Evolutionary conservation across 495 filamentous ascomycete species (phyloP).

Genomic region (Penicillium subrubescens): DNA sequence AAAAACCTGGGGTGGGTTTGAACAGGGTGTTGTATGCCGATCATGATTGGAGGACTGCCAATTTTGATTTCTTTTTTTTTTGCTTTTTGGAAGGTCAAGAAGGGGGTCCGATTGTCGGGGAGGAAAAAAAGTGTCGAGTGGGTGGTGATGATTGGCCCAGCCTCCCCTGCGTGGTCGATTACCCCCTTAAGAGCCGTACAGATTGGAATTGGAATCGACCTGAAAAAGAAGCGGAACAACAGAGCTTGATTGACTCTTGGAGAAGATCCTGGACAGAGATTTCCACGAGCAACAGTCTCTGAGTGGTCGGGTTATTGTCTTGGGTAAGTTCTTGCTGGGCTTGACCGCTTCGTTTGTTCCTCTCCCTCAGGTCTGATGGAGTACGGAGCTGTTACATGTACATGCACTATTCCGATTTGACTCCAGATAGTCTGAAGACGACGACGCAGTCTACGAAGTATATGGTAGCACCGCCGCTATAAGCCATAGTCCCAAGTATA

Average conservation of each 20-base stretch:
- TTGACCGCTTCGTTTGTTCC: conserved; percentile 11
- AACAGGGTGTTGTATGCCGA: background rate
- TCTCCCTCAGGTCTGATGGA: background rate
- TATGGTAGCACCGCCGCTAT: background rate
- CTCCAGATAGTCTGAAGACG: background rate
- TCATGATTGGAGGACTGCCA: background rate
- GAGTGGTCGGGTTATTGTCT: background rate
- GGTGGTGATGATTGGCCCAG: background rate
- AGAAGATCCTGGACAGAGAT: background rate
- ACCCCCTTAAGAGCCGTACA: conserved; percentile 7
- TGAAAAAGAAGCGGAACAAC: background rate
- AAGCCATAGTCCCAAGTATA: background rate
- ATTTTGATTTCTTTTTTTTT: conserved; percentile 3
- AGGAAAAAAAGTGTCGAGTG: background rate
- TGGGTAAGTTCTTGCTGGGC: background rate
- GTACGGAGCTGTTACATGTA: background rate
- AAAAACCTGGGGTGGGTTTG: conserved; percentile 6
- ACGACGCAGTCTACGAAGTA: background rate
- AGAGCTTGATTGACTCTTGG: background rate
- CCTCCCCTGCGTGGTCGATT: background rate
- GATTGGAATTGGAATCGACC: background rate
- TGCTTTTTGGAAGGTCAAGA: background rate
- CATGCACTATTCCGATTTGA: background rate
- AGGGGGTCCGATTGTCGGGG: background rate
- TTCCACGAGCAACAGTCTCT: background rate